Evolutionary conservation across 495 filamentous ascomycete species (phyloP).

Genomic region (Podospora pseudopauciseta): DNA sequence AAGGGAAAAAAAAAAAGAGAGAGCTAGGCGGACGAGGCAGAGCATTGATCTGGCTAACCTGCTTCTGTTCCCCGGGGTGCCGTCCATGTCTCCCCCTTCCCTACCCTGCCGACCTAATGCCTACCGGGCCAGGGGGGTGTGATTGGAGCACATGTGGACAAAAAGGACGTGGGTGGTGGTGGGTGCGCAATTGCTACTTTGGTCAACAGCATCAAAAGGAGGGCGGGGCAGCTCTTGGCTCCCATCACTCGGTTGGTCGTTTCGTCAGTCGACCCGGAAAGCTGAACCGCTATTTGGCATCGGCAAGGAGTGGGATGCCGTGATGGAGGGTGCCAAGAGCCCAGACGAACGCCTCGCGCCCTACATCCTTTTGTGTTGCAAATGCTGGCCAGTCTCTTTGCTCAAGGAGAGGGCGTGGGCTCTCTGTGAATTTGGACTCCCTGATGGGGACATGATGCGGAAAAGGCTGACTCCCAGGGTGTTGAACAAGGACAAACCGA

Average conservation of each 20-base stretch:
- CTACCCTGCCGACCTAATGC: not conserved
- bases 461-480: not conserved
- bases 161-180: not conserved
- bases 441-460: not conserved
- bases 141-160: not conserved
- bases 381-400: not conserved
- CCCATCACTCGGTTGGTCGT: not conserved
- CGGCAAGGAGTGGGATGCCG: not conserved
- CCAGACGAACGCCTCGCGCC: not conserved
- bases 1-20: not conserved
- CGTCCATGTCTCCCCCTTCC: not conserved
- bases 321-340: not conserved
- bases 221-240: not conserved
- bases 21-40: not conserved
- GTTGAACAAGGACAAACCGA: not conserved
- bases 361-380: not conserved
- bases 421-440: not conserved
- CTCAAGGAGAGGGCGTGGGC: not conserved
- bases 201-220: not conserved
- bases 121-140: not conserved
- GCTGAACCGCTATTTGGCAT: not conserved
- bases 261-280: not conserved
- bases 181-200: not conserved
- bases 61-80: not conserved
- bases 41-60: not conserved